These are phyloP conservation scores for Zopfochytrium polystomum DNA, from an alignment of 371 early-diverging fungal species.

Conservation along the genomic window DNA sequence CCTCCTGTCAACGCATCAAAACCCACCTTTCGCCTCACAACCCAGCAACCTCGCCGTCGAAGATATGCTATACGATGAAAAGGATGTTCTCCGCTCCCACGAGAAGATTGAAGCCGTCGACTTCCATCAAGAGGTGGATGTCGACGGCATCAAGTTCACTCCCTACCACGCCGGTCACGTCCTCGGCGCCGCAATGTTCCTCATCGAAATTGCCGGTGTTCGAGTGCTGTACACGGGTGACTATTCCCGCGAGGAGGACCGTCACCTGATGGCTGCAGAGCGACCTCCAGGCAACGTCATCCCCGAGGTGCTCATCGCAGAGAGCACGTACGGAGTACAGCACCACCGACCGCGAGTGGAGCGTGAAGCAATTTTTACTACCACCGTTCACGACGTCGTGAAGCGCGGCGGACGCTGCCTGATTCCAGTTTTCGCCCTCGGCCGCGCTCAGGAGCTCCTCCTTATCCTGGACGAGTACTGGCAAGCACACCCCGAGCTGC, in stretches of 20 bases:
- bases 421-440: slow-evolving; percentile 99
- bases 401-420: slow-evolving; percentile 96
- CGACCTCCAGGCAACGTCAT: slow-evolving; percentile 70
- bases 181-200: slow-evolving; percentile 99
- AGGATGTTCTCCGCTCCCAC: slow-evolving; percentile 88
- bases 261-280: slow-evolving; percentile 99
- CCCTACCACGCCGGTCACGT: slow-evolving; percentile 99
- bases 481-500: slow-evolving; percentile 92
- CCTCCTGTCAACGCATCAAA: no score
- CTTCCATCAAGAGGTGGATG: slow-evolving; percentile 95
- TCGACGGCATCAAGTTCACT: slow-evolving; percentile 96
- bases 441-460: slow-evolving; percentile 98
- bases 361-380: slow-evolving; percentile 92
- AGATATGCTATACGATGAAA: slow-evolving; percentile 93
- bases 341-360: slow-evolving; percentile 96
- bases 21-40: no score
- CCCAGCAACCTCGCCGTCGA: slow-evolving; percentile 76
- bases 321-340: slow-evolving; percentile 99
- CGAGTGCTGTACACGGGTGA: slow-evolving; percentile 99
- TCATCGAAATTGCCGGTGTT: slow-evolving; percentile 97
- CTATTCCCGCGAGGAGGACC: slow-evolving; percentile 97
- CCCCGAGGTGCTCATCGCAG: slow-evolving; percentile 96
- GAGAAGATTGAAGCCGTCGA: slow-evolving; percentile 97
- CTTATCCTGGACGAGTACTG: slow-evolving; percentile 99
- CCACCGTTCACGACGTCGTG: slow-evolving; percentile 91